Evolutionary conservation across 805 yeast species (phyloP), one percentile per base, ranked within the genome.

Genomic region (Wickerhamomyces tratensis): DNA sequence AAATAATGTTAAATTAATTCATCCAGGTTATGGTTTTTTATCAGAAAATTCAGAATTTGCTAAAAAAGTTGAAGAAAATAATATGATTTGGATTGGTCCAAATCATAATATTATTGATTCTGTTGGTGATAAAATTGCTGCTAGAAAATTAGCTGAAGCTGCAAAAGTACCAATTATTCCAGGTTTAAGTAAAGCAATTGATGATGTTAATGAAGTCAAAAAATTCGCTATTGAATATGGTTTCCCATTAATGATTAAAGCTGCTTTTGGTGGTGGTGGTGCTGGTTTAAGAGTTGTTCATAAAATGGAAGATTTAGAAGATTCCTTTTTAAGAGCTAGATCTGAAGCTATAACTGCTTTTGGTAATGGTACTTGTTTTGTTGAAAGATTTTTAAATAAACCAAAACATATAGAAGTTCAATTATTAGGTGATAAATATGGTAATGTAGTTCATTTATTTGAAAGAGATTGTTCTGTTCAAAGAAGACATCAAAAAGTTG

Each of bases 221-320:
- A 80, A 62, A 8, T 91, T 91, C 59, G 97, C 89, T 34, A 76
- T 68, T 38, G 59, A 87, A 66, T 75, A 91, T 64, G 98, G 98
- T 31, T 89, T 64, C 68, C 98, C 98, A 8, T 98, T 93, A 39
- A 91, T 91, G 66, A 88, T 91, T 68, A 91, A 91, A 68, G 98
- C 98, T 39, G 98, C 98, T 35, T 93, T 85, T 59, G 98, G 98
- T 63, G 98, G 98, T 69, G 98, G 98, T 74, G 98, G 98, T 61
- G 81, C 98, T 69, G 98, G 98, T 76, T 93, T 91, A 98, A 82
- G 98, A 70, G 98, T 91, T 41, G 98, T 91, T 38, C 75, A 94
- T 58, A 96, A 91, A 65, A 97, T 96, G 56, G 98, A 93, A 54
- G 86, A 82, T 63, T 77, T 91, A 46, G 82, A 62, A 38, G 97